phyloP scores from a whole-genome alignment of 1,284 basidiomycete genomes.

The Xerocomus minutiporus region DNA sequence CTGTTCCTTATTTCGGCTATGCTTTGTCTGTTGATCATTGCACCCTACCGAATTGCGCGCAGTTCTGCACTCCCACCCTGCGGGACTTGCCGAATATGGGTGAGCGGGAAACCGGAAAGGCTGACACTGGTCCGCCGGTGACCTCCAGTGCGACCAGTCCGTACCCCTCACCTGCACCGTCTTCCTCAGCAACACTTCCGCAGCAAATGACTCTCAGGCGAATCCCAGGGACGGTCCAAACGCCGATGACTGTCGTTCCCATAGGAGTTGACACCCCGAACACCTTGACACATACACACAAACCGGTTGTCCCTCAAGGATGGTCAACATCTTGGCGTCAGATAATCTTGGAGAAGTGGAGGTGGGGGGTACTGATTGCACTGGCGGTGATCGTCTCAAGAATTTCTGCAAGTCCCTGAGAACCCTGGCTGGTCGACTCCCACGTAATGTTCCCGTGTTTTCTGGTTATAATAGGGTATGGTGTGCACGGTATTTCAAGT shows the following conservation, averaged over 20 bases:
- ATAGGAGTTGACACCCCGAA: conserved; percentile 15
- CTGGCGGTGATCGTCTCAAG: conserved; percentile 72
- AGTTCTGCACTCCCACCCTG: conserved; percentile 67
- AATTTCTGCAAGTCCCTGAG: conserved; percentile 43
- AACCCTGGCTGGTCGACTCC: neutral
- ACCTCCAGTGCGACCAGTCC: conserved; percentile 13
- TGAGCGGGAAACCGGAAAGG: conserved; percentile 58
- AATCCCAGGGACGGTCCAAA: conserved; percentile 10
- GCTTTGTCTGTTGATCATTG: conserved; percentile 17
- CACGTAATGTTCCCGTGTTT: conserved; percentile 6
- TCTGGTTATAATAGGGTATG: conserved; percentile 23
- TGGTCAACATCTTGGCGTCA: conserved; percentile 57
- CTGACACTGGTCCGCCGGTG: conserved; percentile 29
- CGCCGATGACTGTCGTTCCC: conserved; percentile 1
- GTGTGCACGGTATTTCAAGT: conserved; percentile 17
- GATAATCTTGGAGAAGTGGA: conserved; percentile 77
- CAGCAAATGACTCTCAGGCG: conserved; percentile 18
- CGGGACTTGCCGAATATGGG: conserved; percentile 88
- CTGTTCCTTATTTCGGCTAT: conserved; percentile 16
- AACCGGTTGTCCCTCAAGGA: conserved; percentile 35
- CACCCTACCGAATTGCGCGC: conserved; percentile 13
- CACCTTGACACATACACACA: conserved; percentile 30
- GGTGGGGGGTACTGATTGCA: conserved; percentile 73
- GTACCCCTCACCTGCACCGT: conserved; percentile 14
- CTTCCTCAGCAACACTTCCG: conserved; percentile 20